Evolutionary conservation across 2,329 filamentous ascomycete species (phyloP), one percentile per base, ranked within the genome.

Genomic region (Hymenoscyphus repandus): DNA sequence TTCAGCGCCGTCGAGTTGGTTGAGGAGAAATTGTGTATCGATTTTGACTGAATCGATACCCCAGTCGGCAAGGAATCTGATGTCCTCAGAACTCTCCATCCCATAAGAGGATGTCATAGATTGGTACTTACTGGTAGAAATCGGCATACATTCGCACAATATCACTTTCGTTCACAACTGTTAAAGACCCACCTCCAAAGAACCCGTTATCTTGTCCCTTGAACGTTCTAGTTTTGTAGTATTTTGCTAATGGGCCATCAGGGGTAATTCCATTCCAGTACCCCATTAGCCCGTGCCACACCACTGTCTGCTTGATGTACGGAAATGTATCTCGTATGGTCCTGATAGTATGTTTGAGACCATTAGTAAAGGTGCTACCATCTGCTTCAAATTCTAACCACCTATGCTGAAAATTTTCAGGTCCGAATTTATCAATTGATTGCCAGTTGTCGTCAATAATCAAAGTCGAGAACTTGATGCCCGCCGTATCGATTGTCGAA

Each of bases 371-470:
- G 3, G 50, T 39, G 44, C 36, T 37, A 15, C 33, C 31, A 9
- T 48, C 52, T 27, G 51, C 51, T 36, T 56, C 47, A 20, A 56
- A 54, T 34, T 45, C 49, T 13, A 47, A 32, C 53, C 53, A 56
- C 13, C 53, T 40, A 32, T 49, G 49, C 32, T 54, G 52, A 36
- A 52, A 54, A 22, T 51, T 46, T 22, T 41, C 47, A 31, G 44
- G 20, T 2, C 55, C 52, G 22, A 43, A 41, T 2, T 37, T 12
- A 3, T 44, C 48, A 22, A 53, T 46, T 5, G 53, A 53, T 27
- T 57, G 55, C 55, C 55, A 57, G 6, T 54, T 54, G 13, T 57
- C 53, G 18, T 57, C 55, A 20, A 57, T 57, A n/a, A 57, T 51
- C 2, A 53, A 18, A 20, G 54, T 57, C 20, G 54, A 50, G 32